These are phyloP conservation scores for Aschersonia sp. DNA, from an alignment of 2,329 filamentous ascomycete species.

Conservation along the genomic window DNA sequence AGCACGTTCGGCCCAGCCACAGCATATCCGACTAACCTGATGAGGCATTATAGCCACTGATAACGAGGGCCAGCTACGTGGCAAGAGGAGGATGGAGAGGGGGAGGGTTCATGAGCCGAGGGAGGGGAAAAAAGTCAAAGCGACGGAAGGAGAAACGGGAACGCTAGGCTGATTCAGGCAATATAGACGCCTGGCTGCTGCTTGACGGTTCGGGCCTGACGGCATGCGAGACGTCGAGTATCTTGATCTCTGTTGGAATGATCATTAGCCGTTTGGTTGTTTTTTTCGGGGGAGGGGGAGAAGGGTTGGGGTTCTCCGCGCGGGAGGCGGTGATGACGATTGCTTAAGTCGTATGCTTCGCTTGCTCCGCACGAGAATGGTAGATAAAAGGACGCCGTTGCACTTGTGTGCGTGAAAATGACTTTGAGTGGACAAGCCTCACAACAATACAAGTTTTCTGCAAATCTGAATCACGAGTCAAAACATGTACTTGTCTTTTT, in stretches of 20 bases:
- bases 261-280: not conserved
- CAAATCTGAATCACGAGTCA: not conserved
- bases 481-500: conserved; percentile 6
- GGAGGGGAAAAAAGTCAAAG: not conserved
- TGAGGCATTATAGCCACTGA: conserved; percentile 12
- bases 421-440: too few relatives aligned
- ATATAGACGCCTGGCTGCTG: not conserved
- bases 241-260: not conserved
- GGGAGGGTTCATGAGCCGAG: not conserved
- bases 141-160: not conserved
- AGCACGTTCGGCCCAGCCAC: not conserved
- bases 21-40: not conserved
- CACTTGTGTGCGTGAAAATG: too few relatives aligned
- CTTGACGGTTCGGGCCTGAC: not conserved
- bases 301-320: too few relatives aligned
- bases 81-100: not conserved
- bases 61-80: not conserved
- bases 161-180: not conserved
- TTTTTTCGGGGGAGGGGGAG: too few relatives aligned
- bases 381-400: too few relatives aligned
- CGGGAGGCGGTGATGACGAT: too few relatives aligned
- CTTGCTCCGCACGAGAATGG: too few relatives aligned
- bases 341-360: too few relatives aligned
- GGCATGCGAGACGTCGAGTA: not conserved
- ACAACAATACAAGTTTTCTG: not conserved